Base-by-base conservation (phyloP, 2,329 filamentous ascomycete species). In the Pseudogymnoascus sp. region DNA sequence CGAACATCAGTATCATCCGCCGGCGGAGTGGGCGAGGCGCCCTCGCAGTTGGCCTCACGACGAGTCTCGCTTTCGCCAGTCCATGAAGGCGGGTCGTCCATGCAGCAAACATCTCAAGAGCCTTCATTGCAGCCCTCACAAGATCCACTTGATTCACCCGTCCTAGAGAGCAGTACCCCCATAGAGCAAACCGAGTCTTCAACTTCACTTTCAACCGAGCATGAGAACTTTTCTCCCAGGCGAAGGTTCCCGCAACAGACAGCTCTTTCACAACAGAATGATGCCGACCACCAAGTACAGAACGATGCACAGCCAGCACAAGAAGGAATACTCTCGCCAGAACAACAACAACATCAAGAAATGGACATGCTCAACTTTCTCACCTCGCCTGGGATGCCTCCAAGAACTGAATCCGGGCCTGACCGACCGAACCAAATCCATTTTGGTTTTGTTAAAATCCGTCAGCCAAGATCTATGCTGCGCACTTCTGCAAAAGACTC, bases 371-470 rank as follows among this genome's bases (percentile, higher is more conserved):
- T 70, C 64, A 66, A 70, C 38, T 72, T 73, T 38, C 58, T 72
- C 16, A 71, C 70, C 2, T 64, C 63, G 2, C 70, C 71, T 8
- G 66, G 61, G 11, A 62, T 43, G 55, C 18, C 14, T 33, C 18
- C 62, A 37, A 5, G 16, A 18, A 41, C 25, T 33, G 33, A 12
- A n/a, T 55, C 38, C 16, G 16, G 16, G n/a, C 6, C 25, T 23
- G 23, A 33, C 21, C 33, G 9, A 28, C 61, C 41, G n/a, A 28
- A 78, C 55, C 76, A 77, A 16, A 71, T 84, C 1, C 89, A 89
- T 71, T 90, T 91, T 73, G 88, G 89, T 23, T 91, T 91, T 66
- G 87, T 91, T 64, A 86, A 88, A 70, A 84, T 90, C 75, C 77
- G 79, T 41, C 78, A 78, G 65, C 85, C 84, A 5, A 90, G 89